Evolutionary conservation across 495 filamentous ascomycete genomes (phyloP).

Genomic region (Talaromyces stipitatus): DNA sequence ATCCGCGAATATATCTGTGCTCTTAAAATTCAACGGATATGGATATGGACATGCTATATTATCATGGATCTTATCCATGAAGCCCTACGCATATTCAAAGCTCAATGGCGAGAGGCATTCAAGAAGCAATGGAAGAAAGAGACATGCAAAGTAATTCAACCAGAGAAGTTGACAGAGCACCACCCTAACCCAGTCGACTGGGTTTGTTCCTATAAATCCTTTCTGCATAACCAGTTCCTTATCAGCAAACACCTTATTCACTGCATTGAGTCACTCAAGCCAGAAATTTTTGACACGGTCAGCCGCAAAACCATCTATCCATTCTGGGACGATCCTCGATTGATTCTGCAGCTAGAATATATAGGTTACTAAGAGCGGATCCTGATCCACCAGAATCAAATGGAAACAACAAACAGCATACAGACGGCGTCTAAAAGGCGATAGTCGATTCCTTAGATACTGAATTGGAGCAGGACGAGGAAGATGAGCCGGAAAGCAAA

Average conservation of each 20-base stretch:
- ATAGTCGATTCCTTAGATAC: background rate
- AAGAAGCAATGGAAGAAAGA: constrained; percentile 6
- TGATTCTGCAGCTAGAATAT: constrained; percentile 7
- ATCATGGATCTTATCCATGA: no score
- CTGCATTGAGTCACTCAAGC: constrained; percentile 6
- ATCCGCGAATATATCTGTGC: no score
- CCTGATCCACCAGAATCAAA: background rate
- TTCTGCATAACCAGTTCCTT: constrained; percentile 5
- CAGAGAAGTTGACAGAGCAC: constrained; percentile 3
- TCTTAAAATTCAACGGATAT: no score
- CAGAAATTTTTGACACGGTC: constrained; percentile 1
- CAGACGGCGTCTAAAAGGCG: background rate
- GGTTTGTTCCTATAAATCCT: constrained; percentile 7
- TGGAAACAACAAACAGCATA: background rate
- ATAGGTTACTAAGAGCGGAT: constrained; percentile 2
- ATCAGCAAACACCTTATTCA: constrained; percentile 8
- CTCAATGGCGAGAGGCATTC: constrained; percentile 6
- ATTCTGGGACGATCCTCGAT: constrained; percentile 5
- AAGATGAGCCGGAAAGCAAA: no score
- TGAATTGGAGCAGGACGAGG: no score
- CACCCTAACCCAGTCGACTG: constrained; percentile 6
- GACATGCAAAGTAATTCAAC: background rate
- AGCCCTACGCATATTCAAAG: constrained; percentile 9
- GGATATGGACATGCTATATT: no score
- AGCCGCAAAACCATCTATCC: constrained; percentile 1